phyloP scores from a whole-genome alignment of 495 filamentous ascomycete species.

The Hyphodiscus hymeniophilus region DNA sequence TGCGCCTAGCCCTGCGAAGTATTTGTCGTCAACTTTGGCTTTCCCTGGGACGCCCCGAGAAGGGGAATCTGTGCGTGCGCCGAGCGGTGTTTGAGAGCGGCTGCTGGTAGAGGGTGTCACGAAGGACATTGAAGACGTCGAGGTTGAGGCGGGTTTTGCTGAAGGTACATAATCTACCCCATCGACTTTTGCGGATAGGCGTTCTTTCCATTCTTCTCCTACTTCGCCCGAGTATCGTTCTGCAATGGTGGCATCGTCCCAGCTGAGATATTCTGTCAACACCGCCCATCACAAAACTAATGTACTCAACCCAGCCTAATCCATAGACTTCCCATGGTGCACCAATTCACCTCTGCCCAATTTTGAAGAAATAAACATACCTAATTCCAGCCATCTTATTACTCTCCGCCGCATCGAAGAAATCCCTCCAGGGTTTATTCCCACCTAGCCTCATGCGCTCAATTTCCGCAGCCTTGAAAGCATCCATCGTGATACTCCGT shows the following conservation, averaged over 20 bases:
- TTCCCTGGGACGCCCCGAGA: constrained; percentile 30
- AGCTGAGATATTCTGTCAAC: constrained; percentile 28
- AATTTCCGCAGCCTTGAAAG: constrained; percentile 83
- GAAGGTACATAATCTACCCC: constrained; percentile 70
- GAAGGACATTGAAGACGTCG: constrained; percentile 15
- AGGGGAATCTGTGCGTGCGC: constrained; percentile 16
- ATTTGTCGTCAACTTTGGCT: constrained; percentile 68
- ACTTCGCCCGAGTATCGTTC: constrained; percentile 80
- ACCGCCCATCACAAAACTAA: too few relatives aligned
- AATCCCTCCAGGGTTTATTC: constrained; percentile 75
- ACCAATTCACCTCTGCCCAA: too few relatives aligned
- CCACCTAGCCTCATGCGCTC: constrained; percentile 80
- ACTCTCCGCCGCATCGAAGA: constrained; percentile 66
- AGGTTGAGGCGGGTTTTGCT: constrained; percentile 29
- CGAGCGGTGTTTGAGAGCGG: constrained; percentile 18
- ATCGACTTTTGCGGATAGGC: constrained; percentile 77
- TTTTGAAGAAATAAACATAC: constrained; percentile 8
- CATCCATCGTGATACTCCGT: constrained; percentile 93
- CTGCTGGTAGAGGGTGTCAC: constrained; percentile 10
- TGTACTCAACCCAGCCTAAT: too few relatives aligned
- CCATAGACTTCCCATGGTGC: too few relatives aligned
- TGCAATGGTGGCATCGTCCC: constrained; percentile 72
- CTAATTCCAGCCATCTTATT: constrained; percentile 48
- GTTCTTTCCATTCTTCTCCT: constrained; percentile 94
- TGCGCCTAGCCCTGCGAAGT: constrained; percentile 74